Conservation (phyloP, 306 rosid genomes). For the Prunus davidiana region DNA sequence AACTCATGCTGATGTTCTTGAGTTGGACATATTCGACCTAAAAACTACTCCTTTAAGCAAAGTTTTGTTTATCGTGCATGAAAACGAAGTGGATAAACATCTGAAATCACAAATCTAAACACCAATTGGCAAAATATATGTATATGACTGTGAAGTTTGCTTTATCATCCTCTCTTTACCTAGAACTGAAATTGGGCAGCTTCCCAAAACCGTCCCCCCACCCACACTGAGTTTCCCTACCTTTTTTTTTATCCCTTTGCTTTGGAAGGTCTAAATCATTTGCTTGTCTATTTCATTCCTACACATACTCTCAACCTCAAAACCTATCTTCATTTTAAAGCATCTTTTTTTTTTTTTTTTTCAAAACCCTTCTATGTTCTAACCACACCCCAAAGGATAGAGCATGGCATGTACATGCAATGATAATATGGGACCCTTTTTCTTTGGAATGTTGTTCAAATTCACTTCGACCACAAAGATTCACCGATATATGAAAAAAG, state of each 20-base stretch:
- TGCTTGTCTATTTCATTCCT: slow-evolving; percentile 35
- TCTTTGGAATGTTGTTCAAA: slow-evolving; percentile 33
- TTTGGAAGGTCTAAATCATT: slow-evolving; percentile 70
- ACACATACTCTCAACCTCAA: slow-evolving; percentile 35
- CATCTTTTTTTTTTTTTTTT: slow-evolving; percentile 26
- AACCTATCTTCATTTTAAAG: slow-evolving; percentile 44
- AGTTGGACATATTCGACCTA: neutral
- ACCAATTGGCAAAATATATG: too few species aligned
- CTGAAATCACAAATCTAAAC: neutral
- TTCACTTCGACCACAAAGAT: slow-evolving; percentile 33
- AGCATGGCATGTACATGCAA: slow-evolving; percentile 39
- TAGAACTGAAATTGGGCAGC: slow-evolving; percentile 24
- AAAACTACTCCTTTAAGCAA: neutral
- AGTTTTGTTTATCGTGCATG: neutral
- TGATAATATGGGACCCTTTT: slow-evolving; percentile 51
- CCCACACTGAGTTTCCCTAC: slow-evolving; percentile 14
- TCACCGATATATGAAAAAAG: slow-evolving; percentile 26
- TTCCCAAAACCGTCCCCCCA: slow-evolving; percentile 30
- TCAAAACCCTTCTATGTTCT: neutral
- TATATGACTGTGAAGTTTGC: too few species aligned
- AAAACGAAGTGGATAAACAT: neutral
- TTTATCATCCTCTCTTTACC: neutral
- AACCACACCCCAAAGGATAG: slow-evolving; percentile 38
- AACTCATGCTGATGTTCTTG: neutral
- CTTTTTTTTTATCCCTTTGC: slow-evolving; percentile 28